phyloP scores from a whole-genome alignment of 352 stramenopile genomes.

The Globisporangium solare region DNA sequence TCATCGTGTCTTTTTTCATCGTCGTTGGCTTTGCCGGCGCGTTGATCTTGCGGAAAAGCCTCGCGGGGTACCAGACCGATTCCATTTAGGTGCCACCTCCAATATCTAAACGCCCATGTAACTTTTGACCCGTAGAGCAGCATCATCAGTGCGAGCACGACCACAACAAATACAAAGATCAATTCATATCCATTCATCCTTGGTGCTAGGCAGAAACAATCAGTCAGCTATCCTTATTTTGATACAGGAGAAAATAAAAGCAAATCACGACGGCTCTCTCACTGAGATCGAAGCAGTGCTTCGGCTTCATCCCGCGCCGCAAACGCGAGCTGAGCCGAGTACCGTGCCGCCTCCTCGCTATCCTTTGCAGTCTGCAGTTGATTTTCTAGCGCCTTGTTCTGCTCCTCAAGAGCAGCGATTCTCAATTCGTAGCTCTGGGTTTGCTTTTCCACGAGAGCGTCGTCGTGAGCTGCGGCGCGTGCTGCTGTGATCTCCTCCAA shows the following conservation, averaged over 20 bases:
- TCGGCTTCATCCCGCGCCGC: conserved; percentile 59
- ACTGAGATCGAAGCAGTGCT: conserved; percentile 35
- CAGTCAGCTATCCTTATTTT: conserved; percentile 1
- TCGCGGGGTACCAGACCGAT: conserved; percentile 81
- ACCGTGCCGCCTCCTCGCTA: conserved; percentile 65
- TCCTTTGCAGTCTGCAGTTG: conserved; percentile 48
- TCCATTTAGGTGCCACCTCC: conserved; percentile 43
- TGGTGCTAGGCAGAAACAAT: not conserved
- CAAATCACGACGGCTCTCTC: conserved; percentile 15
- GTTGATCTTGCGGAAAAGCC: conserved; percentile 64
- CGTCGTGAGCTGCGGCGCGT: not conserved
- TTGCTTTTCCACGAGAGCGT: not conserved
- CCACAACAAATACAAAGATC: conserved; percentile 1
- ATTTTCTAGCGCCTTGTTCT: conserved; percentile 35
- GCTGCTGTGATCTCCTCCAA: conserved; percentile 4
- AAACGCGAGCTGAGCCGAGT: conserved; percentile 66
- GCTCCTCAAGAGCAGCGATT: conserved; percentile 15
- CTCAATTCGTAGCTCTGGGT: not conserved
- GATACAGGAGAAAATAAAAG: not conserved
- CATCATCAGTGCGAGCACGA: not conserved
- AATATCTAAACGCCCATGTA: too few species aligned
- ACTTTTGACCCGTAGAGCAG: not conserved
- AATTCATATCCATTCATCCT: conserved; percentile 25
- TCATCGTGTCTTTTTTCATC: conserved; percentile 76
- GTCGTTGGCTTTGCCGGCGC: conserved; percentile 61